Conservation (phyloP, 345 rosid species). For the Moricandia moricandioides region DNA sequence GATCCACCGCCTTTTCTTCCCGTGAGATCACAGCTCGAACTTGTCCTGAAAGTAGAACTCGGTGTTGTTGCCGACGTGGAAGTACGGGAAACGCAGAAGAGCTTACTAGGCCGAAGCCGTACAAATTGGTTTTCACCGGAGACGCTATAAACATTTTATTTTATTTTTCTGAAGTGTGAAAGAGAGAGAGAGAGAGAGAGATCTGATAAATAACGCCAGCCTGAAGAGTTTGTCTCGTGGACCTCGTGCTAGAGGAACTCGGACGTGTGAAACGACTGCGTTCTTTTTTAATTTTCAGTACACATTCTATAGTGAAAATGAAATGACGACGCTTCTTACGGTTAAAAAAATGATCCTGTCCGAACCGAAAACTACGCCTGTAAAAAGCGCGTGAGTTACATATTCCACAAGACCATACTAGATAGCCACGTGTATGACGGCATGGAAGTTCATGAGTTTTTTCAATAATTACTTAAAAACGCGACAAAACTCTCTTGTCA, state of each 20-base stretch:
- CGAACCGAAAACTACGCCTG: conserved; percentile 1
- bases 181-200: not conserved
- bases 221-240: conserved; percentile 24
- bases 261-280: not conserved
- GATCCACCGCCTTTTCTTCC: conserved; percentile 55
- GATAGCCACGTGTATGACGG: not conserved
- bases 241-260: conserved; percentile 24
- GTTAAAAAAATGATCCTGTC: not conserved
- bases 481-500: not conserved
- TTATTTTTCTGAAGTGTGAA: not conserved
- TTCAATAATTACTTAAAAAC: not conserved
- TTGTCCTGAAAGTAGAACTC: conserved; percentile 11
- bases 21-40: conserved; percentile 60
- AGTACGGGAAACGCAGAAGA: conserved; percentile 27
- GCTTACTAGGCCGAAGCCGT: conserved; percentile 37
- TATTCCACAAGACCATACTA: not conserved
- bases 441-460: not conserved
- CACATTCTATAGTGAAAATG: not conserved
- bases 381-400: conserved; percentile 2
- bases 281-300: not conserved
- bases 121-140: conserved; percentile 44
- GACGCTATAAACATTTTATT: conserved; percentile 40
- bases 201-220: conserved; percentile 16
- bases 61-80: conserved; percentile 9
- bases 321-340: not conserved